phyloP scores from a whole-genome alignment of 1,139 yeast genomes.

The Suhomyces chickasaworum region DNA sequence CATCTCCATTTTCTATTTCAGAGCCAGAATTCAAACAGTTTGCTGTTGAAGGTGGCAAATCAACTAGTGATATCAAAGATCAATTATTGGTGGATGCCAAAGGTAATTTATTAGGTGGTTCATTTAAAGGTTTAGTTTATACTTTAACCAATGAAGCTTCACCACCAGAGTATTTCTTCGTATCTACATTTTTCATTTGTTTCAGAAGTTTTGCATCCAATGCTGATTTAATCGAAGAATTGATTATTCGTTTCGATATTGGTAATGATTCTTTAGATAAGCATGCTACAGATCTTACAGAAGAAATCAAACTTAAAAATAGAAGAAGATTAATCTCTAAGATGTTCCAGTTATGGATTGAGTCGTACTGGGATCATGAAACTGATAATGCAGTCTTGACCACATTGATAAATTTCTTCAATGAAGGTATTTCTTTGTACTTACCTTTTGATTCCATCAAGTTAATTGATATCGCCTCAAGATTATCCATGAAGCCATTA shows the following conservation, averaged over 20 bases:
- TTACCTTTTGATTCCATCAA: constrained; percentile 67
- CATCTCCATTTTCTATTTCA: constrained; percentile 45
- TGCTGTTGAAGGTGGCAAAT: constrained; percentile 22
- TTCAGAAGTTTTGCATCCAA: constrained; percentile 77
- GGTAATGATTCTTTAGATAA: constrained; percentile 33
- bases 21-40: constrained; percentile 42
- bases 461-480: constrained; percentile 63
- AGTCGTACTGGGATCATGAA: constrained; percentile 78
- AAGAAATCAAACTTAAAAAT: constrained; percentile 57
- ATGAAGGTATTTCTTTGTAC: constrained; percentile 60
- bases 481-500: constrained; percentile 43
- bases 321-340: constrained; percentile 69
- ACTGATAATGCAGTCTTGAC: constrained; percentile 63
- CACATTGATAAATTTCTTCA: constrained; percentile 72
- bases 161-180: constrained; percentile 69
- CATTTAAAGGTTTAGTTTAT: constrained; percentile 72
- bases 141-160: constrained; percentile 71
- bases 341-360: constrained; percentile 80
- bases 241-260: constrained; percentile 67
- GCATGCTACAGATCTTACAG: constrained; percentile 40
- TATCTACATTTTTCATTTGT: constrained; percentile 77
- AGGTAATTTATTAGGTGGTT: constrained; percentile 71
- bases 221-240: constrained; percentile 65
- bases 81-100: constrained; percentile 51
- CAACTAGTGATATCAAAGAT: constrained; percentile 28